Conservation (phyloP, 305 asterid genomes). For the Ilex paraguariensis region DNA sequence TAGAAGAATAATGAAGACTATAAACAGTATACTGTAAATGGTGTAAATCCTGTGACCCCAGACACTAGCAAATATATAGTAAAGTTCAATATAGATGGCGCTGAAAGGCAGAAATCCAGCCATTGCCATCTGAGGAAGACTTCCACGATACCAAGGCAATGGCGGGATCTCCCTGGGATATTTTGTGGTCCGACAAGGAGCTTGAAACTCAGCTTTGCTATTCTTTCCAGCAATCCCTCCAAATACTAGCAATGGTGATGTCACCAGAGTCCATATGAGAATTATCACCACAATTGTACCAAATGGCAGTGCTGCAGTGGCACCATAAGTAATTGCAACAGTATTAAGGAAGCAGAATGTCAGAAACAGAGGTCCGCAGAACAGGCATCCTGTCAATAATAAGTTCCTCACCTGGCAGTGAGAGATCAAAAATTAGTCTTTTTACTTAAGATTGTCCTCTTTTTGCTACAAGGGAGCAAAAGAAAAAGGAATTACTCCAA, state of each 20-base stretch:
- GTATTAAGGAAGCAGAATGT: slow-evolving; percentile 75
- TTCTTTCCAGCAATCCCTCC: slow-evolving; percentile 86
- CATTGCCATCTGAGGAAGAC: slow-evolving; percentile 87
- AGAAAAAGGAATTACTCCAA: no score
- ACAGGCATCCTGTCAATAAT: slow-evolving; percentile 54
- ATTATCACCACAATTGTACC: slow-evolving; percentile 71
- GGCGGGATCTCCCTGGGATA: slow-evolving; percentile 83
- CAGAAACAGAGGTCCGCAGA: slow-evolving; percentile 75
- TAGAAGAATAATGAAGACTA: slow-evolving; percentile 68
- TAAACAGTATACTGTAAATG: slow-evolving; percentile 67
- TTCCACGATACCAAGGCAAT: slow-evolving; percentile 66
- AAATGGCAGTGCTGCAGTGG: slow-evolving; percentile 79
- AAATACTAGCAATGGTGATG: slow-evolving; percentile 67
- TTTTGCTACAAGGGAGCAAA: no score
- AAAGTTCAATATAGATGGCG: slow-evolving; percentile 73
- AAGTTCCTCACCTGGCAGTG: slow-evolving; percentile 59
- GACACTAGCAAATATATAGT: slow-evolving; percentile 77
- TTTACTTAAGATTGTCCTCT: no score
- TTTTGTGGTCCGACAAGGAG: slow-evolving; percentile 75
- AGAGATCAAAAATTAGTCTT: no score
- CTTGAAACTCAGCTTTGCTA: slow-evolving; percentile 76
- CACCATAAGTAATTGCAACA: slow-evolving; percentile 68
- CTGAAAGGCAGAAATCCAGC: slow-evolving; percentile 84
- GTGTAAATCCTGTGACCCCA: slow-evolving; percentile 87
- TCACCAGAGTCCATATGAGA: slow-evolving; percentile 79